Conservation (phyloP, 805 yeast genomes). For the Candida glaebosa region DNA sequence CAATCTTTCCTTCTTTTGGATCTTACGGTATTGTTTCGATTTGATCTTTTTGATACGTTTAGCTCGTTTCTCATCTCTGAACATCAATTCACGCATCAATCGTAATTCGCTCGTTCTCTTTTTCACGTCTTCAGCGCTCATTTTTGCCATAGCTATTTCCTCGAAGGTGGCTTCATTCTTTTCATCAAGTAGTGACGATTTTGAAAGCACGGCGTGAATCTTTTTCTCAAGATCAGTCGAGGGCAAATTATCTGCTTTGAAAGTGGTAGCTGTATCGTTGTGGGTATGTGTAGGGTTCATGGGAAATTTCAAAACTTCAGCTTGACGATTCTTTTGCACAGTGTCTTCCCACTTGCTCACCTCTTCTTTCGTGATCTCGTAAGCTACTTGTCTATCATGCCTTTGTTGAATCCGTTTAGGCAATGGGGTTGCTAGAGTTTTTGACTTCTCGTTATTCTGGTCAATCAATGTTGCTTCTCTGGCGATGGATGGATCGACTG, state of each 20-base stretch:
- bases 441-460: slow-evolving; percentile 28
- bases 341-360: slow-evolving; percentile 86
- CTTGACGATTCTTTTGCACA: slow-evolving; percentile 72
- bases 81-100: slow-evolving; percentile 93
- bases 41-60: slow-evolving; percentile 91
- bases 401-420: slow-evolving; percentile 84
- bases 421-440: slow-evolving; percentile 71
- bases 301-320: slow-evolving; percentile 83
- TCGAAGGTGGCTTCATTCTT: slow-evolving; percentile 81
- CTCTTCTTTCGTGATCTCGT: slow-evolving; percentile 82
- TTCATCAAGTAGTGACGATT: slow-evolving; percentile 69
- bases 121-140: slow-evolving; percentile 74
- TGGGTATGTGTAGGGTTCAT: slow-evolving; percentile 47
- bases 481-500: slow-evolving; percentile 48
- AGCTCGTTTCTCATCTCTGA: slow-evolving; percentile 89
- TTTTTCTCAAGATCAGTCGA: slow-evolving; percentile 63
- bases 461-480: slow-evolving; percentile 50
- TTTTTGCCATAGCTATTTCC: slow-evolving; percentile 75
- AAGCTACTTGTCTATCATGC: slow-evolving; percentile 85
- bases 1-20: slow-evolving; percentile 78
- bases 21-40: slow-evolving; percentile 82
- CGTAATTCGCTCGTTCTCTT: slow-evolving; percentile 80
- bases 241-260: slow-evolving; percentile 41
- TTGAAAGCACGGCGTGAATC: slow-evolving; percentile 55
- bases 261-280: slow-evolving; percentile 49